Evolutionary conservation across 2,329 filamentous ascomycete genomes (phyloP), one percentile per base, ranked within the genome.

Genomic region (Colletotrichum abscissum): DNA sequence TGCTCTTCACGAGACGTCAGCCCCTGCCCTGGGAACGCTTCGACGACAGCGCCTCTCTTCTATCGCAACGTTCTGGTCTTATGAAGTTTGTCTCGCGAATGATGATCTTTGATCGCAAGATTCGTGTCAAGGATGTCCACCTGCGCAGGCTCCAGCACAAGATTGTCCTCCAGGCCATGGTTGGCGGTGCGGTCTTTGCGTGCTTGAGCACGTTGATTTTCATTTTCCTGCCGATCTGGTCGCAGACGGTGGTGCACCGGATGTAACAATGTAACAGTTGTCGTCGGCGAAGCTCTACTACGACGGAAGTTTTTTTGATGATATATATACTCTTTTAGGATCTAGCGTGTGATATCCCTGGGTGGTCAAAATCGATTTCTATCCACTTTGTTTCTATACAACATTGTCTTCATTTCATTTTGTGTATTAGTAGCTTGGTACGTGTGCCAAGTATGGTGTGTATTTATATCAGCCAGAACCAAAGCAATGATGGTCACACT

Each of bases 61-160:
- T 72, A 7, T 78, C 78, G 2, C 76, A 77, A 49, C 75, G 76
- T 11, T 76, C 76, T 3, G 75, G 77, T 3, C 14, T 85, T 4
- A 72, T 81, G 49, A 78, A 79, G 66, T 65, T 77, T 4, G 26
- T 86, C 0, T 81, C 79, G 0, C 79, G 82, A 35, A 74, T 86
- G 57, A 87, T 87, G 85, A 85, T 87, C 52, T 87, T 86, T 75
- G 85, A 87, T 72, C 81, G 84, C 67, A 86, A 85, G 76, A 73
- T 86, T 69, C 81, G 81, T 33, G 85, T 87, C 72, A 84, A 85
- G 78, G 86, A 87, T 69, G 75, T 78, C 33, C 79, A 85, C 58
- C 75, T 87, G 74, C 79, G 85, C 63, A 79, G 78, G 26, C 77
- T 87, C 67, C 86, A 87, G 78, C 78, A 81, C 71, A 84, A 84